A percentile compares a stretch with the other conserved stretches of the same genome.
phyloP scores from a whole-genome alignment of 2,329 filamentous ascomycete genomes.

The Capronia epimyces region DNA sequence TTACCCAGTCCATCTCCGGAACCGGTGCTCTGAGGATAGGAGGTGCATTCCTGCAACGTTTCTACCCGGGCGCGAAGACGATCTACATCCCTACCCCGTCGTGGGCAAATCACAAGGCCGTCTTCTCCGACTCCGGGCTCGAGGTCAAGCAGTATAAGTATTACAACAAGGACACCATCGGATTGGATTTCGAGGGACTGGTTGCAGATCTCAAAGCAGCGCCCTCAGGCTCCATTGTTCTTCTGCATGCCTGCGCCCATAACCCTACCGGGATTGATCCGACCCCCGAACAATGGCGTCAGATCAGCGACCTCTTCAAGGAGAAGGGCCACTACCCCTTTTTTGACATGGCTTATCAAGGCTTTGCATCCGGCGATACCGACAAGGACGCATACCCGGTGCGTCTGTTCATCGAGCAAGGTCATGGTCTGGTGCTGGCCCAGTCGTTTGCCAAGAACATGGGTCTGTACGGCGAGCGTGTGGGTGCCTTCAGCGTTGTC shows the following conservation, averaged over 20 bases:
- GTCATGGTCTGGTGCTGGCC: slow-evolving; percentile 78
- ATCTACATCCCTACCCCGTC: slow-evolving; percentile 95
- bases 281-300: slow-evolving; percentile 82
- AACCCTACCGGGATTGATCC: slow-evolving; percentile 97
- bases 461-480: slow-evolving; percentile 98
- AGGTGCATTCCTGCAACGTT: slow-evolving; percentile 84
- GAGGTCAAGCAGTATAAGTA: slow-evolving; percentile 94
- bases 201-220: slow-evolving; percentile 83
- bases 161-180: slow-evolving; percentile 98
- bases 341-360: slow-evolving; percentile 99
- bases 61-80: slow-evolving; percentile 86
- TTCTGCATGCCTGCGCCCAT: slow-evolving; percentile 95
- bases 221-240: slow-evolving; percentile 77
- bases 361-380: slow-evolving; percentile 88
- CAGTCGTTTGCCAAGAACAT: slow-evolving; percentile 99
- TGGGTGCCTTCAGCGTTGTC: slow-evolving; percentile 92
- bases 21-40: slow-evolving; percentile 94
- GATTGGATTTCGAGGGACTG: slow-evolving; percentile 93
- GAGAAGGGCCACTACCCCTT: slow-evolving; percentile 83
- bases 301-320: slow-evolving; percentile 84
- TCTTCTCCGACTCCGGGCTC: slow-evolving; percentile 89
- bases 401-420: slow-evolving; percentile 86
- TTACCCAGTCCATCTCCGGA: slow-evolving; percentile 97
- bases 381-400: slow-evolving; percentile 90
- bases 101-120: slow-evolving; percentile 96